A percentile compares a stretch with the other conserved stretches of the same genome.
phyloP scores from a whole-genome alignment of 2,329 filamentous ascomycete genomes.

The Colletotrichum caudatum region DNA sequence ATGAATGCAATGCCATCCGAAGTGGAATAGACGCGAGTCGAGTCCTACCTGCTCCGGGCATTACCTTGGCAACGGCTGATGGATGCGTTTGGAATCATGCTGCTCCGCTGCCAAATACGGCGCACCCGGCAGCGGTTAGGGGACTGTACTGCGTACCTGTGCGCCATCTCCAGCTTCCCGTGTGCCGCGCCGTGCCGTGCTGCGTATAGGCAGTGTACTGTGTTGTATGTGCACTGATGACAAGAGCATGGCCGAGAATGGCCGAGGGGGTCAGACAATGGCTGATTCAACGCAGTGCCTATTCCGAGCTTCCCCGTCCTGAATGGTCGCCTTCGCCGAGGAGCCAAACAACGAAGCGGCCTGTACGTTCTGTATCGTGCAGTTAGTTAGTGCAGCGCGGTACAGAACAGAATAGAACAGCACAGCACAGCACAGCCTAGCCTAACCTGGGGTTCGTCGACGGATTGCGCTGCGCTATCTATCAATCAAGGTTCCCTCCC shows the following conservation, averaged over 20 bases:
- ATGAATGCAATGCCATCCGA: neutral
- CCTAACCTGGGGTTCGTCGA: slow-evolving; percentile 16
- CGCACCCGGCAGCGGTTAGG: neutral
- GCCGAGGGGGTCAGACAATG: slow-evolving; percentile 21
- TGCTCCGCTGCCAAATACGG: slow-evolving; percentile 34
- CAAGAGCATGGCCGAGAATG: slow-evolving; percentile 21
- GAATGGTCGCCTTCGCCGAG: slow-evolving; percentile 32
- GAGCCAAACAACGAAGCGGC: neutral
- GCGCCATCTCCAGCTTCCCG: slow-evolving; percentile 10
- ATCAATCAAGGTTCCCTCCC: slow-evolving; percentile 9
- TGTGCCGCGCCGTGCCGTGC: neutral
- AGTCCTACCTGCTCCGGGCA: slow-evolving; percentile 25
- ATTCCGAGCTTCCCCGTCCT: slow-evolving; percentile 30
- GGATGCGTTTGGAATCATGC: slow-evolving; percentile 35
- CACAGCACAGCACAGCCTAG: neutral
- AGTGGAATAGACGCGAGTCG: neutral
- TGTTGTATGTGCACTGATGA: neutral
- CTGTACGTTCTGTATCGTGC: neutral
- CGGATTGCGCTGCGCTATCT: slow-evolving; percentile 18
- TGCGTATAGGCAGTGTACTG: neutral
- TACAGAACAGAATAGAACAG: neutral
- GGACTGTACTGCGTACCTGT: too few species aligned
- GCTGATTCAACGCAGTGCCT: slow-evolving; percentile 22
- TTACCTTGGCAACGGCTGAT: slow-evolving; percentile 40
- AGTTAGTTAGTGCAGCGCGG: too few species aligned